Percentiles rank a stretch among this genome's conserved stretches.
Conservation (phyloP, 257 asterid species). For the Solanum virginianum region DNA sequence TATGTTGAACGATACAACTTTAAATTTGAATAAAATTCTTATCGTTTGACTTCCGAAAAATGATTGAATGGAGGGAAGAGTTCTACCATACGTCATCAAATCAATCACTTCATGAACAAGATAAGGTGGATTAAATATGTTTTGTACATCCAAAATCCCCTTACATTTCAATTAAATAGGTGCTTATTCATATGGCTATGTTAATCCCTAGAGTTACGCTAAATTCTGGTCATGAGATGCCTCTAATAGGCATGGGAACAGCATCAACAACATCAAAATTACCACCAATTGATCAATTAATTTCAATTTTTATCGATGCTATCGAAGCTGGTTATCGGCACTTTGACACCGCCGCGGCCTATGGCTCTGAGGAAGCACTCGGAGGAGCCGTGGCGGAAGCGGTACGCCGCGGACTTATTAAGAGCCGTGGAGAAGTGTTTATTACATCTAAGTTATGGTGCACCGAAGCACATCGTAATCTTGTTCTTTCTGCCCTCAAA, state of each 20-base stretch:
- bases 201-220: neutral
- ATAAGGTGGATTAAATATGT: neutral
- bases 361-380: conserved; percentile 32
- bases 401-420: conserved; percentile 16
- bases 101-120: neutral
- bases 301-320: conserved; percentile 14
- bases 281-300: conserved; percentile 25
- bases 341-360: conserved; percentile 36
- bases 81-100: neutral
- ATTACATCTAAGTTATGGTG: conserved; percentile 33
- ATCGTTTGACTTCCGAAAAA: neutral
- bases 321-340: conserved; percentile 39
- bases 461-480: conserved; percentile 17
- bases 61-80: neutral
- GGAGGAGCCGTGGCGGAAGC: conserved; percentile 34
- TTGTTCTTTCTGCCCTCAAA: conserved; percentile 33
- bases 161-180: neutral
- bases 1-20: too few species aligned
- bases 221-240: neutral
- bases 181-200: neutral
- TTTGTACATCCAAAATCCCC: neutral
- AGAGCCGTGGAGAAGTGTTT: conserved; percentile 28
- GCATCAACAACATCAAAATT: neutral
- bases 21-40: too few species aligned
- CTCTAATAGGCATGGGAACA: neutral